phyloP scores from a whole-genome alignment of 768 basidiomycete genomes.

The Pleurotus pulmonarius region DNA sequence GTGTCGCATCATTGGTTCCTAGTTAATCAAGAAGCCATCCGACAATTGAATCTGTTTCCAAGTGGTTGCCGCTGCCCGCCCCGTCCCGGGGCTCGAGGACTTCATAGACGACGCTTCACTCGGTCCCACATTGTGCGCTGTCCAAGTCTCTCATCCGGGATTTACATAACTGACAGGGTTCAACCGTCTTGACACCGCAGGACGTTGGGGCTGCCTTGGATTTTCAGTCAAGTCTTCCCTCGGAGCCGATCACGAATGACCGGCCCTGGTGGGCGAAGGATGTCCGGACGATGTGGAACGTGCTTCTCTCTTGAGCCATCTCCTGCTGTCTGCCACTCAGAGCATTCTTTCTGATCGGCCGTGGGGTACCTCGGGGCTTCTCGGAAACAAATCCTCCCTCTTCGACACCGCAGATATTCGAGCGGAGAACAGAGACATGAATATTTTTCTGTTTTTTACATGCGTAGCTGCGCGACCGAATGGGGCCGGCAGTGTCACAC shows the following conservation, averaged over 20 bases:
- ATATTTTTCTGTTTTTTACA: neutral
- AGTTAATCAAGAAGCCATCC: too few relatives aligned
- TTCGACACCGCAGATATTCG: neutral
- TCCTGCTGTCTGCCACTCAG: neutral
- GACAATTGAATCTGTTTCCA: too few relatives aligned
- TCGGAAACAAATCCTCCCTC: neutral
- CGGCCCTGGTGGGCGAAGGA: neutral
- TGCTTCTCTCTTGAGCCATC: constrained; percentile 4
- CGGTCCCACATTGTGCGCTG: too few relatives aligned
- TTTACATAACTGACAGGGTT: too few relatives aligned
- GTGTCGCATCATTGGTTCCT: too few relatives aligned
- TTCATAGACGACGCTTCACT: too few relatives aligned
- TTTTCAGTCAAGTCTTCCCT: too few relatives aligned
- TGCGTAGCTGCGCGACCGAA: neutral
- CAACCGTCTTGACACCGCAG: too few relatives aligned
- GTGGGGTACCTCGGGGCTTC: neutral
- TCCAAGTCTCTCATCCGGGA: too few relatives aligned
- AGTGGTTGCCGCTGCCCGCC: too few relatives aligned
- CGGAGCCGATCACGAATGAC: neutral
- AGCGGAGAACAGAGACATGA: neutral
- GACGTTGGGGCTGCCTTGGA: too few relatives aligned
- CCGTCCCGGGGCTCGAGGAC: too few relatives aligned
- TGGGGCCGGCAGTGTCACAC: neutral
- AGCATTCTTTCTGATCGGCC: constrained; percentile 5
- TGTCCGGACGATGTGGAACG: constrained; percentile 2